Base-by-base conservation (phyloP, 139 green algal genomes). In the Coccomyxa sp. region DNA sequence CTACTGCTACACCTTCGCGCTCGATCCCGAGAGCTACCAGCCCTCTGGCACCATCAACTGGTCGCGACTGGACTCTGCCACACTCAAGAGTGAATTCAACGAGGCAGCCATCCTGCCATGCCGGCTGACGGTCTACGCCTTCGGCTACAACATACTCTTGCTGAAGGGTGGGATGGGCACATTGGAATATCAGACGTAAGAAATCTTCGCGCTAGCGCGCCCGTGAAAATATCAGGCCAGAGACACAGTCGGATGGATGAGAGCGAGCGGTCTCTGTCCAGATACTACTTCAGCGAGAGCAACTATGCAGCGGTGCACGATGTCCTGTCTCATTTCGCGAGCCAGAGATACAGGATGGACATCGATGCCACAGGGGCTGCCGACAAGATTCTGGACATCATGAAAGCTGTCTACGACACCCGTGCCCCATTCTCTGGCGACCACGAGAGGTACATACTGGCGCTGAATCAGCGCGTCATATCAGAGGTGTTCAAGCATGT, bases 81-180 rank as follows among this genome's bases (percentile, higher is more conserved):
- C 44, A 58, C 44, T 58, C 44, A 58, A 58, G 44, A 27, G 44
- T 58, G 44, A 58, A 58, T 58, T 58, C 44, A 58, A 58, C 44
- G 44, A 58, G 44, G 44, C 44, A 58, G 44, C 44, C 44, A 58
- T 58, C 44, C 44, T 58, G 44, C 44, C 44, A 58, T 58, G 44
- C 44, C 44, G 44, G 44, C 44, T 58, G 44, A 58, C 44, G 44
- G 44, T 58, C 44, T 58, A 58, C 44, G 44, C 44, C 44, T 58
- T 58, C 44, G 44, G 44, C 44, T 58, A 58, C 44, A 58, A 58
- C 44, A 58, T 58, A 58, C 44, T 58, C 44, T 58, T 58, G 44
- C 44, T 58, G 44, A 58, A 58, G 44, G 44, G 44, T 58, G 44
- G 44, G 44, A 58, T 58, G 44, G 44, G 44, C 44, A 58, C 44